Percentiles rank a stretch among this genome's conserved stretches.
Conservation (phyloP, 257 asterid species). For the Rauvolfia tetraphylla region DNA sequence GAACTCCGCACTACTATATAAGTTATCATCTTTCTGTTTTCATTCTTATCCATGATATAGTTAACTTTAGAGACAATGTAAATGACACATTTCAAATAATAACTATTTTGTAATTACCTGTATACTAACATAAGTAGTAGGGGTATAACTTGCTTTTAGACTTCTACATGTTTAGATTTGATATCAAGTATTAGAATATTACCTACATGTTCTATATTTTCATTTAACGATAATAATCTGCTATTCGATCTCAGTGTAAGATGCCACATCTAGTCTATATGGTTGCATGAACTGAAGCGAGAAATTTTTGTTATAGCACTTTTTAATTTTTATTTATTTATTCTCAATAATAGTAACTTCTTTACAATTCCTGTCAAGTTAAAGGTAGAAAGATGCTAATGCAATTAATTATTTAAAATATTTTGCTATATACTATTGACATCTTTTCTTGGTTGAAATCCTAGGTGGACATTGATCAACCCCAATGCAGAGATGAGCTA, state of each 20-base stretch:
- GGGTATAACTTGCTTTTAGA: not conserved
- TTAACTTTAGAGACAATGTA: not conserved
- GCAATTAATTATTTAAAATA: not conserved
- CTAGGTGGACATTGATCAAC: conserved; percentile 12
- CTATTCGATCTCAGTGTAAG: not conserved
- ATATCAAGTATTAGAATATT: too few relatives aligned
- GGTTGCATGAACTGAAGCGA: too few relatives aligned
- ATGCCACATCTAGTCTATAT: not conserved
- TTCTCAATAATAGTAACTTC: too few relatives aligned
- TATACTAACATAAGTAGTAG: not conserved
- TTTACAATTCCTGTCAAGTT: too few relatives aligned
- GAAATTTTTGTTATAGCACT: too few relatives aligned
- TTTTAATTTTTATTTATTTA: too few relatives aligned
- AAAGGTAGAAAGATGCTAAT: too few relatives aligned
- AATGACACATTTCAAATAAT: not conserved
- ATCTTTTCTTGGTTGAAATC: not conserved
- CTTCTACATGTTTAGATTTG: too few relatives aligned
- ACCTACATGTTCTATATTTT: too few relatives aligned
- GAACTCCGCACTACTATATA: too few relatives aligned
- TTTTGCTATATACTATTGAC: too few relatives aligned
- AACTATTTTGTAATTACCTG: not conserved
- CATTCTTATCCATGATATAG: not conserved
- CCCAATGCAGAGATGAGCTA: not conserved
- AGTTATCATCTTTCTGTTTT: not conserved
- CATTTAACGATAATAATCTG: too few relatives aligned